Evolutionary conservation across 2,329 filamentous ascomycete genomes (phyloP).

Genomic region (Lachnellula willkommii): DNA sequence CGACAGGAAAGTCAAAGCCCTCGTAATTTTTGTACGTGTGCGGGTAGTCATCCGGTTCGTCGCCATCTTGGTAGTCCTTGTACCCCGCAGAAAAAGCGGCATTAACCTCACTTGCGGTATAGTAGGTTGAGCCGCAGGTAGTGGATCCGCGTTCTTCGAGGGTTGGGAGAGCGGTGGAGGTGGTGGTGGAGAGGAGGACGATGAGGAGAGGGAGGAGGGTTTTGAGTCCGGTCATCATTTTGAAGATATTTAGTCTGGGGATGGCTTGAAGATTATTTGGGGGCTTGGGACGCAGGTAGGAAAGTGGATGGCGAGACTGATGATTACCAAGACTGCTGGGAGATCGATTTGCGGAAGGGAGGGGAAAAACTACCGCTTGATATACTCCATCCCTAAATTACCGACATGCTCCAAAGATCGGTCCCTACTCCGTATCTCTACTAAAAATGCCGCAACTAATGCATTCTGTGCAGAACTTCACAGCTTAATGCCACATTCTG

Average conservation of each 20-base stretch:
- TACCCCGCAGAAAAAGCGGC: constrained; percentile 48
- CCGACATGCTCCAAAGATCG: too few relatives aligned
- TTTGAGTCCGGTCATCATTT: constrained; percentile 1
- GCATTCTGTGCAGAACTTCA: too few relatives aligned
- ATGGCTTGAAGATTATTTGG: not conserved
- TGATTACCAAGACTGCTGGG: not conserved
- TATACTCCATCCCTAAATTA: too few relatives aligned
- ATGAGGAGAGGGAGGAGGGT: constrained; percentile 7
- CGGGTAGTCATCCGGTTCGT: constrained; percentile 41
- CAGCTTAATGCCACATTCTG: too few relatives aligned
- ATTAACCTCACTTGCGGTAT: constrained; percentile 44
- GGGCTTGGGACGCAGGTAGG: not conserved
- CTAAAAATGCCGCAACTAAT: too few relatives aligned
- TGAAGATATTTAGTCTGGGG: not conserved
- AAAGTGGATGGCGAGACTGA: not conserved
- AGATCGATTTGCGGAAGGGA: too few relatives aligned
- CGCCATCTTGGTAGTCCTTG: constrained; percentile 40
- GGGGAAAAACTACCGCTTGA: too few relatives aligned
- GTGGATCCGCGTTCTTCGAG: constrained; percentile 40
- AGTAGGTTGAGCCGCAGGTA: constrained; percentile 49
- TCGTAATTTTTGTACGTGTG: constrained; percentile 59
- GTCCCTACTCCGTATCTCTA: too few relatives aligned
- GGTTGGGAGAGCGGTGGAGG: constrained; percentile 14
- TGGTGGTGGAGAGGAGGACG: not conserved
- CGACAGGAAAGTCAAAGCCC: constrained; percentile 53